phyloP scores from a whole-genome alignment of 2,329 filamentous ascomycete genomes.

The Neofusicoccum cordaticola region DNA sequence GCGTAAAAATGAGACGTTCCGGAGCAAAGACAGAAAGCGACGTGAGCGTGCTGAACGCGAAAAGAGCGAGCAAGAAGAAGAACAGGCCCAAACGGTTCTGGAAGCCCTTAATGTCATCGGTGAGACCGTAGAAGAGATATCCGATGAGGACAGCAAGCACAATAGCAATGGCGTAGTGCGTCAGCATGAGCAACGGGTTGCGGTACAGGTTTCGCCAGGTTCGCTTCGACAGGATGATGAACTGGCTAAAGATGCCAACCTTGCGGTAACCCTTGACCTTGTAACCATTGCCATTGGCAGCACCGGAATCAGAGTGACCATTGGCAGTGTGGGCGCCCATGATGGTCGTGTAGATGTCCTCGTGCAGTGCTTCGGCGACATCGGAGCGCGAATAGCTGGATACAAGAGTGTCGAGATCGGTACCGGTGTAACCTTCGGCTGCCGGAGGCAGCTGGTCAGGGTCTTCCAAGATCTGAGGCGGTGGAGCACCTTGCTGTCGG shows the following conservation, averaged over 20 bases:
- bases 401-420: slow-evolving; percentile 80
- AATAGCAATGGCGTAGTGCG: slow-evolving; percentile 96
- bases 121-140: slow-evolving; percentile 93
- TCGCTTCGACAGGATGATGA: slow-evolving; percentile 80
- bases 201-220: slow-evolving; percentile 98
- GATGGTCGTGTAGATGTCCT: slow-evolving; percentile 74
- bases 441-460: slow-evolving; percentile 59
- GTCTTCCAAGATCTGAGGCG: slow-evolving; percentile 67
- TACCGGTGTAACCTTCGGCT: slow-evolving; percentile 58
- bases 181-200: slow-evolving; percentile 97
- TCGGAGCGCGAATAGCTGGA: slow-evolving; percentile 73
- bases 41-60: slow-evolving; percentile 94
- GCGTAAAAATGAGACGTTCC: slow-evolving; percentile 84
- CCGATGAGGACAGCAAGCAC: slow-evolving; percentile 90
- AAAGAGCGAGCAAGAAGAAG: slow-evolving; percentile 93
- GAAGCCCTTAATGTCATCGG: slow-evolving; percentile 94
- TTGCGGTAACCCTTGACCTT: slow-evolving; percentile 76
- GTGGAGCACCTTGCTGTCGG: slow-evolving; percentile 52
- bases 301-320: slow-evolving; percentile 55
- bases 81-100: slow-evolving; percentile 96
- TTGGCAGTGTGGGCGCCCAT: slow-evolving; percentile 65
- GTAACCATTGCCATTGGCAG: slow-evolving; percentile 57
- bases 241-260: slow-evolving; percentile 76
- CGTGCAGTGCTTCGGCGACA: slow-evolving; percentile 68
- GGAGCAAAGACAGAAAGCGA: slow-evolving; percentile 90